Evolutionary conservation across 1,284 basidiomycete species (phyloP), one percentile per base, ranked within the genome.

Genomic region (Sanghuangporus weigelae): DNA sequence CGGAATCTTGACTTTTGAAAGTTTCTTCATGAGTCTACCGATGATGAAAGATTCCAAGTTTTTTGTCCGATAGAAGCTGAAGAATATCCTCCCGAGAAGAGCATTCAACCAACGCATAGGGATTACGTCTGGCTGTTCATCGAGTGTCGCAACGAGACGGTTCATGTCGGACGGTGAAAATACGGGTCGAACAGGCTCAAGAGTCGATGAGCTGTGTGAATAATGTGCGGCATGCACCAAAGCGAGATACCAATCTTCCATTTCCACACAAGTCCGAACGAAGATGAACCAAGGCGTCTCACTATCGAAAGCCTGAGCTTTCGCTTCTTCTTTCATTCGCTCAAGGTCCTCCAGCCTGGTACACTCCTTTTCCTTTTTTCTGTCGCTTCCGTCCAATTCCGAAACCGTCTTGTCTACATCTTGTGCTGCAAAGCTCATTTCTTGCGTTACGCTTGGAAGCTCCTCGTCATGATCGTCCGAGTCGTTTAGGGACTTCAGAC

Each of bases 71-170:
- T 97, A 96, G 71, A 93, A 87, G 68, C 90, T 92, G 77, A 96
- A 92, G 79, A 98, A 98, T 49, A 98, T 74, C 21, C 96, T 88
- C 1, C 96, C 96, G 58, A 98, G 74, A 59, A 98, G 78, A 0
- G 95, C 96, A 71, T 99, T 99, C 59, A 98, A 81, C 96, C 97
- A 99, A 16, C 96, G 89, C 82, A 96, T 92, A 1, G 95, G 95
- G 63, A 98, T 95, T 56, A 95, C 91, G 73, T 98, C 96, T 2
- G 95, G 92, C 70, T 95, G 89, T 67, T 89, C 88, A 77, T 98
- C 96, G 65, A 99, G 82, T 1, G 88, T 92, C 12, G 87, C 78
- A 57, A 98, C 88, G 40, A 99, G 83, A 67, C 84, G 79, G 55
- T 85, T 81, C 94, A 98, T 97, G 74, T 97, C 93, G 5, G 80